These are phyloP conservation scores for Psilocybe cyanescens DNA, from an alignment of 768 basidiomycete species.

Conservation along the genomic window DNA sequence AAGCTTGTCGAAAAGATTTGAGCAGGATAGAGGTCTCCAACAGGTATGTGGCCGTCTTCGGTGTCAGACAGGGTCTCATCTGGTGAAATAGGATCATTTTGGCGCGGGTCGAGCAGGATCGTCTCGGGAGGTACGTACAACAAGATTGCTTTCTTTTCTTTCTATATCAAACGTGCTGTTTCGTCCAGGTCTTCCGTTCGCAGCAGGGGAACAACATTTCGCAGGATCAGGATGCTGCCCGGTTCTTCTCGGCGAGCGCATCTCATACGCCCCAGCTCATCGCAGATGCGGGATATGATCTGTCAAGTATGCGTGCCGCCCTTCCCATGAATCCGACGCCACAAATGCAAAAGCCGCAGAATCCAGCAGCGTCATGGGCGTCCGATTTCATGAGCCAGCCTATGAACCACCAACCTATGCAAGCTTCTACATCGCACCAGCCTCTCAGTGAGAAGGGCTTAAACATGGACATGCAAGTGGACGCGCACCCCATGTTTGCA, in stretches of 20 bases:
- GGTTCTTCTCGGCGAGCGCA: slow-evolving; percentile 59
- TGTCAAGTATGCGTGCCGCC: slow-evolving; percentile 55
- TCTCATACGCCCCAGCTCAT: slow-evolving; percentile 36
- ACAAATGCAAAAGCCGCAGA: slow-evolving; percentile 29
- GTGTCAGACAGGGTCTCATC: slow-evolving; percentile 19
- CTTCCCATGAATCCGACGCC: slow-evolving; percentile 39
- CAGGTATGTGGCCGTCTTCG: slow-evolving; percentile 50
- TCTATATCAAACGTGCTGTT: neutral
- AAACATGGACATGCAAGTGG: slow-evolving; percentile 18
- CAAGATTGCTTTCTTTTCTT: neutral
- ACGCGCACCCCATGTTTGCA: slow-evolving; percentile 13
- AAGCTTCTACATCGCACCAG: slow-evolving; percentile 20
- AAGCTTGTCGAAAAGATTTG: slow-evolving; percentile 77
- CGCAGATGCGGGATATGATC: slow-evolving; percentile 54
- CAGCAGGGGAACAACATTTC: slow-evolving; percentile 42
- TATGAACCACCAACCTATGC: slow-evolving; percentile 5
- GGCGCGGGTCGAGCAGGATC: slow-evolving; percentile 61
- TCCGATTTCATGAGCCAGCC: slow-evolving; percentile 57
- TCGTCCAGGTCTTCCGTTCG: slow-evolving; percentile 61
- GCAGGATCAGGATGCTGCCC: slow-evolving; percentile 67
- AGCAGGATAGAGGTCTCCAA: slow-evolving; percentile 77
- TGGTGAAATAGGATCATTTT: slow-evolving; percentile 65
- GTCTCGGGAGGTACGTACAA: slow-evolving; percentile 58
- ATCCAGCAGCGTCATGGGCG: slow-evolving; percentile 57
- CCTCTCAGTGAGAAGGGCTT: neutral